A percentile compares a stretch with the other conserved stretches of the same genome.
phyloP scores from a whole-genome alignment of 2,329 filamentous ascomycete species.

The Chaetothyriales sp. region DNA sequence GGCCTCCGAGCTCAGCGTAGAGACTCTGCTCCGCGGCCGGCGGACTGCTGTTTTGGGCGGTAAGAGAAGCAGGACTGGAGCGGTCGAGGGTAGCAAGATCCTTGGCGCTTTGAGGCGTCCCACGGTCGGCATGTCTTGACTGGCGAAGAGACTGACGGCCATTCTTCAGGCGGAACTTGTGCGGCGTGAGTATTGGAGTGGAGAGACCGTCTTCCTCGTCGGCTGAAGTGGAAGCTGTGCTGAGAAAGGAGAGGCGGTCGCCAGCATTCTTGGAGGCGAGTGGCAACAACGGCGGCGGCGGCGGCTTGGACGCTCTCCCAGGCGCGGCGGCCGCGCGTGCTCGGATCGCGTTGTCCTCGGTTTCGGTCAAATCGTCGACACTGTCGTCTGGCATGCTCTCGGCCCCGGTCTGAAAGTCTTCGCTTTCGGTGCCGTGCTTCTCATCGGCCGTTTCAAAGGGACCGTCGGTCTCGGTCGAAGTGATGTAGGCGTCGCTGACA shows the following conservation, averaged over 20 bases:
- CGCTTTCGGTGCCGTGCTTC: conserved; percentile 66
- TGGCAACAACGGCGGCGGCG: too few species aligned
- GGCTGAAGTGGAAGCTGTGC: conserved; percentile 75
- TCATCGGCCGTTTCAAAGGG: conserved; percentile 67
- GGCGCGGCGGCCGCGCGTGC: conserved; percentile 25
- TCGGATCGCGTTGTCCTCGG: conserved; percentile 43
- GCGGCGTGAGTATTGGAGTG: conserved; percentile 51
- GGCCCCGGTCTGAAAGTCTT: conserved; percentile 87
- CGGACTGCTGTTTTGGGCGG: conserved; percentile 28
- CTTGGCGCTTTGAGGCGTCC: conserved; percentile 27
- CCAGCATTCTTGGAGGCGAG: conserved; percentile 36
- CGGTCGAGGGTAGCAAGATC: conserved; percentile 32
- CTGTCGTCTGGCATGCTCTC: conserved; percentile 59
- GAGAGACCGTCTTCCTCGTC: conserved; percentile 55
- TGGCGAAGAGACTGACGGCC: conserved; percentile 51
- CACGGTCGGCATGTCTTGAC: conserved; percentile 37
- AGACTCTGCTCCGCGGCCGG: conserved; percentile 57
- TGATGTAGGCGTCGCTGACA: conserved; percentile 60
- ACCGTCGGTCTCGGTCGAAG: conserved; percentile 60
- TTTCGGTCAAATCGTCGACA: conserved; percentile 73
- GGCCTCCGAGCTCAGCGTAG: conserved; percentile 76
- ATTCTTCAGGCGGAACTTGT: conserved; percentile 59
- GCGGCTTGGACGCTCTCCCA: conserved; percentile 4
- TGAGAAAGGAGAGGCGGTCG: conserved; percentile 59
- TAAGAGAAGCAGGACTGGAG: conserved; percentile 39